These are phyloP conservation scores for Solanum ossicruentum DNA, from an alignment of 257 asterid genomes.

Conservation along the genomic window DNA sequence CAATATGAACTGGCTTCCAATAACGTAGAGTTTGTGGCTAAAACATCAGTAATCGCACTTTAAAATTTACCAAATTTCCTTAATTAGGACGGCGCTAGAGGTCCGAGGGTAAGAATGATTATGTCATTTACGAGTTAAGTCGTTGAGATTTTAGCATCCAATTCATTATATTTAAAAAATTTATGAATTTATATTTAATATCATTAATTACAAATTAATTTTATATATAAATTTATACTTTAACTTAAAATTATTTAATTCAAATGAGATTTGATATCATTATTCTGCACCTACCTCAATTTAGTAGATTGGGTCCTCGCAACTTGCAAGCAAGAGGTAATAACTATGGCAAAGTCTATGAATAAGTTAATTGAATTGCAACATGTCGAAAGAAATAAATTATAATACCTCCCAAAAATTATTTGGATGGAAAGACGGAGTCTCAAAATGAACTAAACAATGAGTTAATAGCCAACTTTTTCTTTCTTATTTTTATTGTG, in stretches of 20 bases:
- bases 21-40: neutral
- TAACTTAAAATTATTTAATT: neutral
- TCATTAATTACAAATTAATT: neutral
- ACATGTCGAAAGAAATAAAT: too few relatives aligned
- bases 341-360: too few relatives aligned
- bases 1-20: neutral
- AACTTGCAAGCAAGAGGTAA: too few relatives aligned
- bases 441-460: too few relatives aligned
- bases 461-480: too few relatives aligned
- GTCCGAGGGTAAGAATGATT: neutral
- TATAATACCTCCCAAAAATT: too few relatives aligned
- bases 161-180: too few relatives aligned
- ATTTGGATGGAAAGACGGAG: too few relatives aligned
- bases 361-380: too few relatives aligned
- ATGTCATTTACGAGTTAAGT: neutral
- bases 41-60: neutral
- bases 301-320: neutral
- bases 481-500: too few relatives aligned
- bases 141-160: neutral
- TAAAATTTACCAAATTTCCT: neutral
- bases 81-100: slow-evolving; percentile 1
- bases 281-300: too few relatives aligned
- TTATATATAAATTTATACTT: neutral
- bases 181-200: neutral
- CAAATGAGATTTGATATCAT: neutral